Evolutionary conservation across 2,329 filamentous ascomycete species (phyloP).

Genomic region (Chaetomiaceae sp.): DNA sequence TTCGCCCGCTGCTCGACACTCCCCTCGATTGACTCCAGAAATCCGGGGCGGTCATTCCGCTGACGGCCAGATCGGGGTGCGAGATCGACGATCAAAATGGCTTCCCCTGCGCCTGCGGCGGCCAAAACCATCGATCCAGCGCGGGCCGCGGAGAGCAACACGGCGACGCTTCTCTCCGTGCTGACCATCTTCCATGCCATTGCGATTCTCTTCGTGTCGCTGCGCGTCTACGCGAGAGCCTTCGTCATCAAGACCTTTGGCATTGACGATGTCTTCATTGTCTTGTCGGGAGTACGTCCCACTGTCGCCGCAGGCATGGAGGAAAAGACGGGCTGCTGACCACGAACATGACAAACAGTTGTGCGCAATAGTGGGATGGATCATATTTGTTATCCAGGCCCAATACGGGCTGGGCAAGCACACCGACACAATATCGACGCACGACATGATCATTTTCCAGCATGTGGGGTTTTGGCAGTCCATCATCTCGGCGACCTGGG

Average conservation of each 20-base stretch:
- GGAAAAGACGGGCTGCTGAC: background rate
- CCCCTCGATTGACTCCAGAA: conserved; percentile 1
- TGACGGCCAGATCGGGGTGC: background rate
- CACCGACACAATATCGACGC: conserved; percentile 29
- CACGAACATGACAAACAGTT: conserved; percentile 18
- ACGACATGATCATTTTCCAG: conserved; percentile 31
- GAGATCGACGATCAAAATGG: conserved; percentile 2
- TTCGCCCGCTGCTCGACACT: background rate
- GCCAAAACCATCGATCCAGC: conserved; percentile 12
- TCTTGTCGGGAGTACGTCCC: conserved; percentile 23
- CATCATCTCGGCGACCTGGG: conserved; percentile 35
- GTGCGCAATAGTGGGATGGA: conserved; percentile 27
- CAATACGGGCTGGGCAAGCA: conserved; percentile 43
- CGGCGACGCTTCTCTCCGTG: conserved; percentile 22
- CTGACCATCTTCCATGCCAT: conserved; percentile 22
- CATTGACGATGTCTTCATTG: conserved; percentile 28
- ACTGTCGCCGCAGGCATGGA: background rate
- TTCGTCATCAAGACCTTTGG: conserved; percentile 24
- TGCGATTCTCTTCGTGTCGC: conserved; percentile 17
- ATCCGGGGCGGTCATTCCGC: background rate
- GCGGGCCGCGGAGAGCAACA: conserved; percentile 25
- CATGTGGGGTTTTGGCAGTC: conserved; percentile 41
- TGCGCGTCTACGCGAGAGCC: conserved; percentile 19
- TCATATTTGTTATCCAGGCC: conserved; percentile 37
- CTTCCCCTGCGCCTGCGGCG: background rate